Base-by-base conservation (phyloP, 805 yeast genomes). In the Candida easanensis region DNA sequence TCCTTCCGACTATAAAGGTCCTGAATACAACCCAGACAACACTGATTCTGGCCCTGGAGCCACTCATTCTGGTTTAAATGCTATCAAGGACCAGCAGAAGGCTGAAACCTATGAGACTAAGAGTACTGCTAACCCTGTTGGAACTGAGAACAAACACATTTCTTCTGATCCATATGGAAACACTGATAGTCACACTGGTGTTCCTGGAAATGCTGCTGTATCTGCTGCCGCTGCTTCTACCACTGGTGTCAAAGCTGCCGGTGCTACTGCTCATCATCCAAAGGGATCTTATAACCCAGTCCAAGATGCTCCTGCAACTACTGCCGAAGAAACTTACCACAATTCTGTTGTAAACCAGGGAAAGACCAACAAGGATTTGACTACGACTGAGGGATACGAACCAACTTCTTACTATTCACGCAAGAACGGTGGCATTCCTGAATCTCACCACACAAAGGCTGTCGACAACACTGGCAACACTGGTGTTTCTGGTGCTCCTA, bases 81-180 rank as follows among this genome's bases (percentile, higher is more conserved):
- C 50, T 4, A 40, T 34, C 4, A 17, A 38, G 32, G 25, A 33
- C 17, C 26, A 39, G 21, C n/a, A 38, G 18, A 14, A 17, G 2
- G 13, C 33, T n/a, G 30, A 20, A 15, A 38, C 44, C 11, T 52
- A 20, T 41, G 60, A 56, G 42, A 56, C 50, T 34, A 56, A 56
- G 51, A 46, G 50, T 25, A 54, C 58, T 28, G 52, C 47, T 14
- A 26, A 50, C 10, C 60, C 60, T 16, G 52, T 55, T 27, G 48
- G 50, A 13, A 36, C 42, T 14, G 20, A 16, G 15, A 34, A 34
- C 37, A 27, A 40, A 18, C 46, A 45, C 37, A 18, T 34, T 14
- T 39, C 38, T 11, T 16, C 18, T 11, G 57, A 46, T 31, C 33
- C 16, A 1, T 46, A 52, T 38, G 60, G 56, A 3, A 45, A 44